These are phyloP conservation scores for Fusarium sp. DNA, from an alignment of 2,329 filamentous ascomycete species.

Conservation along the genomic window DNA sequence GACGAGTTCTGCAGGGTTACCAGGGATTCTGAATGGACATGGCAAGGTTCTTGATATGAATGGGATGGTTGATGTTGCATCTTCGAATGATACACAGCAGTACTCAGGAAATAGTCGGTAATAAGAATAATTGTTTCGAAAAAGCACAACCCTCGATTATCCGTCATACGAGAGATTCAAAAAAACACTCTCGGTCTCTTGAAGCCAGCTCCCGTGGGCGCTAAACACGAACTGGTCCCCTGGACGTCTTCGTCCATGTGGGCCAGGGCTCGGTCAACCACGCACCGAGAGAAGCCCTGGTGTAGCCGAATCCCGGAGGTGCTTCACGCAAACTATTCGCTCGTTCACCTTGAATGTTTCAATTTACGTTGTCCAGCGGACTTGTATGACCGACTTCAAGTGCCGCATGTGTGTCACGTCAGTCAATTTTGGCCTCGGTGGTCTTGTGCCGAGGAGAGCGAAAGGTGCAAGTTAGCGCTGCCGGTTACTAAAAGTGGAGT, in stretches of 20 bases:
- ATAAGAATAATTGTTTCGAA: not conserved
- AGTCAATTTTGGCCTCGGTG: slow-evolving; percentile 26
- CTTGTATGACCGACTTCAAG: slow-evolving; percentile 25
- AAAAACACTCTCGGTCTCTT: not conserved
- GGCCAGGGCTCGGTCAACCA: slow-evolving; percentile 28
- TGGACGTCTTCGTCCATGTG: slow-evolving; percentile 30
- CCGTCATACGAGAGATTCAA: not conserved
- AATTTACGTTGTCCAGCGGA: slow-evolving; percentile 17
- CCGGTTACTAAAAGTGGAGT: slow-evolving; percentile 37
- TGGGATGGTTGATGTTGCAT: not conserved
- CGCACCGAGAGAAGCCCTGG: slow-evolving; percentile 15
- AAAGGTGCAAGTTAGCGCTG: slow-evolving; percentile 25
- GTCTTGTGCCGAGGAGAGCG: slow-evolving; percentile 37
- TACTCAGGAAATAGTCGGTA: not conserved
- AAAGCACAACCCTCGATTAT: not conserved
- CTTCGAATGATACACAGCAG: not conserved
- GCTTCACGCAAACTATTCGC: slow-evolving; percentile 24
- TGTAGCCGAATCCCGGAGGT: slow-evolving; percentile 39
- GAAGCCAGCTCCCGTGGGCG: not conserved
- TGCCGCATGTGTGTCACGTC: not conserved
- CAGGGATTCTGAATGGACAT: not conserved
- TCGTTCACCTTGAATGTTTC: slow-evolving; percentile 28
- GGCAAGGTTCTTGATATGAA: not conserved
- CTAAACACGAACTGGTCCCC: not conserved
- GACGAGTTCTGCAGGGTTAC: not conserved